A percentile compares a stretch with the other conserved stretches of the same genome.
Evolutionary conservation across 2,329 filamentous ascomycete species (phyloP).

Genomic region (Calonectria pauciramosa): DNA sequence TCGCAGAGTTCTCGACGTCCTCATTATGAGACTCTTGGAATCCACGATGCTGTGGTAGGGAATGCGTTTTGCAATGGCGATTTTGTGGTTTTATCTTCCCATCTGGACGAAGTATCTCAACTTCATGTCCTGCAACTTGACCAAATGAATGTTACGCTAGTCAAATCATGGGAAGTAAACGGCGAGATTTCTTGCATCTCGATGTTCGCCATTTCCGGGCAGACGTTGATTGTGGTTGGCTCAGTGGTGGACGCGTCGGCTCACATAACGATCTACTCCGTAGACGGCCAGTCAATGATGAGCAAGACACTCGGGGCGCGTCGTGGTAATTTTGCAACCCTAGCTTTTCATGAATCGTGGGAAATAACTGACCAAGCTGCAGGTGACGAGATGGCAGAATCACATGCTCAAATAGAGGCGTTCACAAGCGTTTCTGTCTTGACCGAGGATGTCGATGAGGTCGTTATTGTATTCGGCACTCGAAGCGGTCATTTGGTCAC

Average conservation of each 20-base stretch:
- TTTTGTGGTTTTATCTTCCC: constrained; percentile 59
- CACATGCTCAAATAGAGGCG: constrained; percentile 51
- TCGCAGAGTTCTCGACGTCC: constrained; percentile 51
- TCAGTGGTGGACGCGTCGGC: constrained; percentile 50
- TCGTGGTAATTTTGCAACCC: constrained; percentile 28
- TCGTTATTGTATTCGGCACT: constrained; percentile 61
- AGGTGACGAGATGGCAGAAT: constrained; percentile 10
- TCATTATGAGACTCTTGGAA: not conserved
- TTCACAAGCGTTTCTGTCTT: constrained; percentile 61
- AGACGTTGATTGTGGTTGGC: constrained; percentile 51
- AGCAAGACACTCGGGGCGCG: constrained; percentile 25
- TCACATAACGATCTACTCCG: constrained; percentile 50
- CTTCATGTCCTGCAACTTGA: constrained; percentile 57
- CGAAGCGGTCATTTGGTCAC: constrained; percentile 66
- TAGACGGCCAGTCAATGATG: constrained; percentile 42
- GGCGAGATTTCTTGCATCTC: constrained; percentile 66
- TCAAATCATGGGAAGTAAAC: constrained; percentile 51
- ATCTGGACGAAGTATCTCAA: constrained; percentile 52
- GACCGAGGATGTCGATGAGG: constrained; percentile 42
- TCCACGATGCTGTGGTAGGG: constrained; percentile 48
- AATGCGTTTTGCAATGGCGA: constrained; percentile 58
- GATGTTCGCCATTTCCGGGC: constrained; percentile 46
- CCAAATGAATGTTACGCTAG: constrained; percentile 46
- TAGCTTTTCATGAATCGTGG: not conserved
- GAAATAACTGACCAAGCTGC: constrained; percentile 18